Conservation (phyloP, 805 yeast species). For the Wickerhamiella musiphila region DNA sequence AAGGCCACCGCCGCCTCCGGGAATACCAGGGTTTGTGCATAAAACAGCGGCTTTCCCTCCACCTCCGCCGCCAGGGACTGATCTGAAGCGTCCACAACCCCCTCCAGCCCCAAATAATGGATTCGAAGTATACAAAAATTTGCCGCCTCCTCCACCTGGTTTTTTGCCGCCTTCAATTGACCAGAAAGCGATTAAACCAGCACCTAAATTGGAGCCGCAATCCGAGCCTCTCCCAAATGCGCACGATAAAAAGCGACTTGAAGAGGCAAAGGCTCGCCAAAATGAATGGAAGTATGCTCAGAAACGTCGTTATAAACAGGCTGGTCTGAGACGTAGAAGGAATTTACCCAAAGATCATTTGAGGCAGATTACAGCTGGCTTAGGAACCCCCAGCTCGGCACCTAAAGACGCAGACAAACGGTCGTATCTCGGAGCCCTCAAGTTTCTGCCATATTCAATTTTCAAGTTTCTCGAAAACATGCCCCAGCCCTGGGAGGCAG, state of each 20-base stretch:
- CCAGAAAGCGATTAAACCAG: no score
- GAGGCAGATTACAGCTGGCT: slow-evolving; percentile 65
- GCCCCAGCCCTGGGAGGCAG: slow-evolving; percentile 97
- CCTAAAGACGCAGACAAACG: slow-evolving; percentile 71
- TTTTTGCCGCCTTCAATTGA: slow-evolving; percentile 10
- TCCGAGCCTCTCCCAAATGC: no score
- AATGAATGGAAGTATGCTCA: background rate
- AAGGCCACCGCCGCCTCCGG: slow-evolving; percentile 22
- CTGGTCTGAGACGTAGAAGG: background rate
- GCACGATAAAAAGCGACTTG: no score
- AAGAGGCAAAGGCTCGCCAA: no score
- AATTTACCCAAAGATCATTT: slow-evolving; percentile 79
- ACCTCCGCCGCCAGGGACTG: no score
- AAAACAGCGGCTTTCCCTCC: no score
- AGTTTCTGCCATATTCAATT: slow-evolving; percentile 91
- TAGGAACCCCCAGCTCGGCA: slow-evolving; percentile 68
- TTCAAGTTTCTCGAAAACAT: slow-evolving; percentile 78
- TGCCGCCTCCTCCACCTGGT: slow-evolving; percentile 20
- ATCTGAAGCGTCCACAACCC: slow-evolving; percentile 21
- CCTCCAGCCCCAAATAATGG: slow-evolving; percentile 5
- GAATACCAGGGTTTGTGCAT: slow-evolving; percentile 10
- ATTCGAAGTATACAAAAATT: slow-evolving; percentile 1
- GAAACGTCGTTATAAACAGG: background rate
- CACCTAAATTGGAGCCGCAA: no score
- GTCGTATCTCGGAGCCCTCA: slow-evolving; percentile 76